phyloP scores from a whole-genome alignment of 2,329 filamentous ascomycete species.

The Fusarium metavorans region DNA sequence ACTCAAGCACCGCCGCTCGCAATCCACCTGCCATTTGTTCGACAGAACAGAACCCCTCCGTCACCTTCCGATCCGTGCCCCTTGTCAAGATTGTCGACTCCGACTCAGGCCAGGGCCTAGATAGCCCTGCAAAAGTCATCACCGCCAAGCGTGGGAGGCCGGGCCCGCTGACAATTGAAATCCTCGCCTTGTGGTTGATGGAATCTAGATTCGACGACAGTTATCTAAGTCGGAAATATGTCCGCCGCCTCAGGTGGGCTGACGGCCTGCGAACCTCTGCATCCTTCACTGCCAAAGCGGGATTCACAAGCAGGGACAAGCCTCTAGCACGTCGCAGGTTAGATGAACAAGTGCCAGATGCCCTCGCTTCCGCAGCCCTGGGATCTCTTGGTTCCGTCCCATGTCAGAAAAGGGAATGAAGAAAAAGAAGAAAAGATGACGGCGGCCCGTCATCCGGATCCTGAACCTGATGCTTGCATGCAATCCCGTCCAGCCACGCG shows the following conservation, averaged over 20 bases:
- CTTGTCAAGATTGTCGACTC: slow-evolving; percentile 24
- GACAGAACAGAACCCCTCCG: slow-evolving; percentile 1
- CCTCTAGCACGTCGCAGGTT: slow-evolving; percentile 41
- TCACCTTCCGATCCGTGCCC: neutral
- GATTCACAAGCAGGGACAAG: slow-evolving; percentile 22
- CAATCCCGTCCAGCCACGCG: slow-evolving; percentile 10
- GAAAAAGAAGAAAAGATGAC: neutral
- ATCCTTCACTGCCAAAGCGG: slow-evolving; percentile 19
- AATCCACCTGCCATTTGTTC: slow-evolving; percentile 10
- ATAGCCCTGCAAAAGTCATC: slow-evolving; percentile 35
- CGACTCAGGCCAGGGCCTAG: slow-evolving; percentile 7
- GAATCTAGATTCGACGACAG: slow-evolving; percentile 42
- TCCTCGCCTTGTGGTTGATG: slow-evolving; percentile 45
- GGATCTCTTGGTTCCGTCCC: slow-evolving; percentile 26
- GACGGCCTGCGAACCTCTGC: slow-evolving; percentile 17
- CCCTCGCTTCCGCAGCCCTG: slow-evolving; percentile 33
- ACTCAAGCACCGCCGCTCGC: neutral
- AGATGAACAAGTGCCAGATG: slow-evolving; percentile 35
- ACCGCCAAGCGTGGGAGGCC: slow-evolving; percentile 25
- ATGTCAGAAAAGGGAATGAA: slow-evolving; percentile 29
- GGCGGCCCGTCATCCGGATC: slow-evolving; percentile 6
- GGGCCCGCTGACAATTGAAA: slow-evolving; percentile 38
- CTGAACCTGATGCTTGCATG: slow-evolving; percentile 34
- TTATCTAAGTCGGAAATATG: slow-evolving; percentile 32
- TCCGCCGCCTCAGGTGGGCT: slow-evolving; percentile 17